These are phyloP conservation scores for Conticribra weissflogii DNA, from an alignment of 108 stramenopile genomes.

Conservation along the genomic window DNA sequence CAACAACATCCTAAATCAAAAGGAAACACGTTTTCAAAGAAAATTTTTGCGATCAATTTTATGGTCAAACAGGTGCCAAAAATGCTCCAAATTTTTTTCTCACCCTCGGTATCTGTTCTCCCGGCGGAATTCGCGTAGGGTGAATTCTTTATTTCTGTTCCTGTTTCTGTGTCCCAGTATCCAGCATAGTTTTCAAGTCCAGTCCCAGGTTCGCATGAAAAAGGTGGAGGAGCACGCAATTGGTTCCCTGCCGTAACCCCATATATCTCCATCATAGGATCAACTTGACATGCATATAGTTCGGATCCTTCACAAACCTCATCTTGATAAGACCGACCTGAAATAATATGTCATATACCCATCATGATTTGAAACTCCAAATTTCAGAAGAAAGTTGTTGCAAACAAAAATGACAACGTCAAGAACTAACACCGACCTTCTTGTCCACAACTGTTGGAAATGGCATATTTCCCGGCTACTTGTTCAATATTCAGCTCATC, in stretches of 20 bases:
- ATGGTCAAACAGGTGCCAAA: not conserved
- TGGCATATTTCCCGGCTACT: conserved; percentile 14
- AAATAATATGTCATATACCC: too few relatives aligned
- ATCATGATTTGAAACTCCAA: too few relatives aligned
- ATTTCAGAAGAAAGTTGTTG: too few relatives aligned
- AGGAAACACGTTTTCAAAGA: not conserved
- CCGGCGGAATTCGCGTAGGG: conserved; percentile 21
- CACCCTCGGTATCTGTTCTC: conserved; percentile 30
- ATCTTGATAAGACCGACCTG: conserved; percentile 12
- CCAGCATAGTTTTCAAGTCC: conserved; percentile 18
- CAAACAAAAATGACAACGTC: too few relatives aligned
- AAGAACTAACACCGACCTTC: conserved; percentile 13
- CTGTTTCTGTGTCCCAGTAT: conserved; percentile 23
- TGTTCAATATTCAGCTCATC: conserved; percentile 31
- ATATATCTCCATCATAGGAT: not conserved
- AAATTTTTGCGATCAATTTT: not conserved
- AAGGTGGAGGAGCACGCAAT: conserved; percentile 19
- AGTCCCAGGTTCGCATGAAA: conserved; percentile 13
- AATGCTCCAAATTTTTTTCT: not conserved
- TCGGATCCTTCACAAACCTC: conserved; percentile 3
- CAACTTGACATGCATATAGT: not conserved
- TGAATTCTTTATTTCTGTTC: conserved; percentile 13
- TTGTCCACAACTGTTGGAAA: conserved; percentile 15
- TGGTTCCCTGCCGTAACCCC: conserved; percentile 1
- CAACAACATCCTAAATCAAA: conserved; percentile 56